These are phyloP conservation scores for Talaromyces borbonicus DNA, from an alignment of 495 filamentous ascomycete species.

Conservation along the genomic window DNA sequence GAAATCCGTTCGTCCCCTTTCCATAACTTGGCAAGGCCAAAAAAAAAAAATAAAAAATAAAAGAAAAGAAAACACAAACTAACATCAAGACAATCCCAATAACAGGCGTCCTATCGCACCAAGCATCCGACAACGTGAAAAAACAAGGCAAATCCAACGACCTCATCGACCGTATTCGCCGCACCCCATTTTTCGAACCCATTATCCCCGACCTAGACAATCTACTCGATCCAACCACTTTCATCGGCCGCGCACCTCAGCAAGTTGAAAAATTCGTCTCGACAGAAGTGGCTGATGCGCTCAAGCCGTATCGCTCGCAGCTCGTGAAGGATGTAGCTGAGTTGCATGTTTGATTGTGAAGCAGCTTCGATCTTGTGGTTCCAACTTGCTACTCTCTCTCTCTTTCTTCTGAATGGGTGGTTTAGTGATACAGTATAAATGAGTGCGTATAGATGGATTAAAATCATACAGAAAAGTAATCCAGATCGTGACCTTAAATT, in stretches of 20 bases:
- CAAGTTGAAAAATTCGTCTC: slow-evolving; percentile 27
- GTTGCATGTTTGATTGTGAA: slow-evolving; percentile 5
- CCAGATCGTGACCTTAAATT: no score
- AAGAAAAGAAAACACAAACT: no score
- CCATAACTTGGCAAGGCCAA: no score
- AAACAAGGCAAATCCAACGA: slow-evolving; percentile 71
- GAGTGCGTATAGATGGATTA: no score
- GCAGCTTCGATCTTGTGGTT: no score
- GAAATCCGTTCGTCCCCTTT: slow-evolving; percentile 43
- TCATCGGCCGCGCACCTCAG: background rate
- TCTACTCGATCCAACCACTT: slow-evolving; percentile 47
- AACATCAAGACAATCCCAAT: no score
- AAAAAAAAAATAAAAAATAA: no score
- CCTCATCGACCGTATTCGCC: slow-evolving; percentile 70
- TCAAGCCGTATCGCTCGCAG: background rate
- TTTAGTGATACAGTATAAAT: no score
- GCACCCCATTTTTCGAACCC: slow-evolving; percentile 69
- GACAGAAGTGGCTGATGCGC: background rate
- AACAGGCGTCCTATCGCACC: slow-evolving; percentile 59
- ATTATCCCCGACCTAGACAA: slow-evolving; percentile 65
- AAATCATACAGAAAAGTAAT: no score
- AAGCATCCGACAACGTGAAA: slow-evolving; percentile 77
- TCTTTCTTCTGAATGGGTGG: background rate
- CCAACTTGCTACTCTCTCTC: background rate
- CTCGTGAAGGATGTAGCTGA: background rate